Conservation (phyloP, 202 grass and related monocot species). For the Digitaria exilis region DNA sequence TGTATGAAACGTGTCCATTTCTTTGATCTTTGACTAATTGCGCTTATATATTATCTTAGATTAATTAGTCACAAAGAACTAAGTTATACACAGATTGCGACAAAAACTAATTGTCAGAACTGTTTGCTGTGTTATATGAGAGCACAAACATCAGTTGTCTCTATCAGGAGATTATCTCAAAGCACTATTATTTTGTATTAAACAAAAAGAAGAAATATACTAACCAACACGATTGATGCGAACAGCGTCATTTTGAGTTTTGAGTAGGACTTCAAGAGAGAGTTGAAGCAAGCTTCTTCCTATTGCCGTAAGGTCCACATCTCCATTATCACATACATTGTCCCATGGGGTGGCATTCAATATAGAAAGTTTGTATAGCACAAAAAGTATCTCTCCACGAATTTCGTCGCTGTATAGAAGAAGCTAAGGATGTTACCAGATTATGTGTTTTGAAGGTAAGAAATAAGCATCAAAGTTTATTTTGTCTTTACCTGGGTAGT, state of each 20-base stretch:
- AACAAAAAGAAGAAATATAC: slow-evolving; percentile 34
- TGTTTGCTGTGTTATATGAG: slow-evolving; percentile 7
- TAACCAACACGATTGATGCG: slow-evolving; percentile 91
- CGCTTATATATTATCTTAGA: slow-evolving; percentile 21
- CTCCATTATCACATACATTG: slow-evolving; percentile 45
- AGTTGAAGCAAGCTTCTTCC: slow-evolving; percentile 59
- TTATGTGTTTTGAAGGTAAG: slow-evolving; percentile 11
- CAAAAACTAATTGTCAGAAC: slow-evolving; percentile 11
- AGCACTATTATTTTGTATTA: not conserved
- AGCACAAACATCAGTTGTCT: slow-evolving; percentile 3
- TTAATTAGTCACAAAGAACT: slow-evolving; percentile 18
- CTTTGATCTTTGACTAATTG: slow-evolving; percentile 7
- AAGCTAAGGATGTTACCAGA: slow-evolving; percentile 37
- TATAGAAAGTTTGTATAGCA: slow-evolving; percentile 80
- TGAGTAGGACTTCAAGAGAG: slow-evolving; percentile 83
- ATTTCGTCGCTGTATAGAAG: slow-evolving; percentile 76
- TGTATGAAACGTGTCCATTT: not conserved
- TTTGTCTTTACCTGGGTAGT: slow-evolving; percentile 74
- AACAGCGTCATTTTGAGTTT: slow-evolving; percentile 87
- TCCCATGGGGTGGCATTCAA: slow-evolving; percentile 78
- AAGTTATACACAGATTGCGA: not conserved
- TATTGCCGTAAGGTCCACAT: slow-evolving; percentile 44
- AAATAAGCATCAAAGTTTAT: slow-evolving; percentile 30
- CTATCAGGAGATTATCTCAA: not conserved
- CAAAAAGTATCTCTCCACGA: slow-evolving; percentile 84